Conservation (phyloP, 495 filamentous ascomycete genomes). For the Daldinia caldariorum region DNA sequence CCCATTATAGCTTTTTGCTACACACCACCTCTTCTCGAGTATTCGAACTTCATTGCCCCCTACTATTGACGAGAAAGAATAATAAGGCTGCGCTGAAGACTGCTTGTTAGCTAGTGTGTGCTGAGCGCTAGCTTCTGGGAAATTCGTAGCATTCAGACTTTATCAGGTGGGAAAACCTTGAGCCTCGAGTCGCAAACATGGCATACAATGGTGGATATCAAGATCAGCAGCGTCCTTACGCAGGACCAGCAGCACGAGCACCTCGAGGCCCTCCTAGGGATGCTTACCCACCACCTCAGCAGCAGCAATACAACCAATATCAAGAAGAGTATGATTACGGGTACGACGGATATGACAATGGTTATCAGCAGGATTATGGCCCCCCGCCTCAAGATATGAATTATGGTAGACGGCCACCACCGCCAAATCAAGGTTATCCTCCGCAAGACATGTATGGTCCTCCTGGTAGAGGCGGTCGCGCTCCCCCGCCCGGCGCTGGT, state of each 20-base stretch:
- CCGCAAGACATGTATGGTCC: slow-evolving; percentile 61
- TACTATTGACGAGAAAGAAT: slow-evolving; percentile 6
- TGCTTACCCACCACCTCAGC: slow-evolving; percentile 57
- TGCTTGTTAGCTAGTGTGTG: background rate
- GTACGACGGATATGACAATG: slow-evolving; percentile 61
- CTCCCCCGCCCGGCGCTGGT: slow-evolving; percentile 49
- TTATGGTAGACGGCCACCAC: slow-evolving; percentile 58
- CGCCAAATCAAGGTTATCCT: slow-evolving; percentile 59
- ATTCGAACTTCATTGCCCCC: background rate
- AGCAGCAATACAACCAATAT: slow-evolving; percentile 60
- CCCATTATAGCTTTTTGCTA: slow-evolving; percentile 7
- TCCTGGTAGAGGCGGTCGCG: slow-evolving; percentile 54
- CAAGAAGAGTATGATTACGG: slow-evolving; percentile 64
- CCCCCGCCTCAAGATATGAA: slow-evolving; percentile 58
- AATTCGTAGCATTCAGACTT: background rate
- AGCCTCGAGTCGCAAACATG: slow-evolving; percentile 44
- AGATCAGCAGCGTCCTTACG: slow-evolving; percentile 58
- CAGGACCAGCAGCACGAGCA: slow-evolving; percentile 56
- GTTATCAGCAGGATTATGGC: slow-evolving; percentile 53
- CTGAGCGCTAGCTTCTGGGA: background rate
- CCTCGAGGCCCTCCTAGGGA: slow-evolving; percentile 44
- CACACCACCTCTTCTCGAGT: background rate
- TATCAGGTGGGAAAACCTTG: background rate
- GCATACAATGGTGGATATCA: slow-evolving; percentile 61
- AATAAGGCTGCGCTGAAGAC: slow-evolving; percentile 22